Conservation (phyloP, 305 asterid species). For the Plantago rigida region DNA sequence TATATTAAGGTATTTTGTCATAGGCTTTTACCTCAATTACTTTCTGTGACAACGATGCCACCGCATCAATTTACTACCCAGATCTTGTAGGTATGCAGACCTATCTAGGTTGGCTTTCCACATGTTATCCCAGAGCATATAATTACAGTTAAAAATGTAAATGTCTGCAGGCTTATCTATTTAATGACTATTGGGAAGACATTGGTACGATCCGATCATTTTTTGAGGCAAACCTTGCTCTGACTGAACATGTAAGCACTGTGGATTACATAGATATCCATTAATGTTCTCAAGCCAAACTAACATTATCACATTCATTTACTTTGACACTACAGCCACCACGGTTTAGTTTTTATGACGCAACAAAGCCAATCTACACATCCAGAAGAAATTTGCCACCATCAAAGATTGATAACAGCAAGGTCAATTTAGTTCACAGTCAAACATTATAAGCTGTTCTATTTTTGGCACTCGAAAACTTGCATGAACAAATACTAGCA, state of each 20-base stretch:
- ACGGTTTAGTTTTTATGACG: conserved; percentile 88
- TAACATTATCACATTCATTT: conserved; percentile 13
- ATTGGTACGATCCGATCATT: conserved; percentile 93
- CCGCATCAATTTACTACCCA: too few relatives aligned
- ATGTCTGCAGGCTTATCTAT: conserved; percentile 73
- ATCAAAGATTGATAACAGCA: conserved; percentile 75
- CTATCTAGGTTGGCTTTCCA: neutral
- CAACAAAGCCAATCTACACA: conserved; percentile 84
- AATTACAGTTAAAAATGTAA: conserved; percentile 3
- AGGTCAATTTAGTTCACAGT: conserved; percentile 37
- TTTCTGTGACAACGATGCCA: neutral
- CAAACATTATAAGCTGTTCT: neutral
- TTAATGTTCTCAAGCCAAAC: conserved; percentile 10
- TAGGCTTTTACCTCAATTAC: neutral
- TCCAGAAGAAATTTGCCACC: conserved; percentile 94
- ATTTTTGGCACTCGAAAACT: neutral
- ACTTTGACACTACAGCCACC: conserved; percentile 58
- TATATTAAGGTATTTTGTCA: conserved; percentile 41
- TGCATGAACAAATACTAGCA: conserved; percentile 16
- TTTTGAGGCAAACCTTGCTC: conserved; percentile 94
- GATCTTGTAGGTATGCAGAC: too few relatives aligned
- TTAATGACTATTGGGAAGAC: conserved; percentile 96
- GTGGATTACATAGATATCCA: neutral
- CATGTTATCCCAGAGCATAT: neutral
- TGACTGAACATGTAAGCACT: conserved; percentile 77